Evolutionary conservation across 176 grass and related monocot species (phyloP), one percentile per base, ranked within the genome.

Genomic region (Rhynchospora tenuis): DNA sequence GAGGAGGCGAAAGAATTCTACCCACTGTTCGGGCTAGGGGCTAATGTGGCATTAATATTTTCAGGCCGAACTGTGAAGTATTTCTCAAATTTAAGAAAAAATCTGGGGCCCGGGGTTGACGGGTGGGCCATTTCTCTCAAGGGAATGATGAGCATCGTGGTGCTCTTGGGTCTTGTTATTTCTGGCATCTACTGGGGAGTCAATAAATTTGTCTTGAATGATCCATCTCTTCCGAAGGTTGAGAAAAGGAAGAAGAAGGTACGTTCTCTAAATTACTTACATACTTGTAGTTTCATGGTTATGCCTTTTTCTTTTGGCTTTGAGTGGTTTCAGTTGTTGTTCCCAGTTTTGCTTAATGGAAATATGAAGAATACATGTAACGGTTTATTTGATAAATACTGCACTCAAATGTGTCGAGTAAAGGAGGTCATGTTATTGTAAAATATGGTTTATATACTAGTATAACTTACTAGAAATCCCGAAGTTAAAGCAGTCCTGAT

Each of bases 1-100:
- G 96, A 92, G 86, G 96, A 99, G 84, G 96, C 96, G 23, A 99
- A 99, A 80, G 93, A 99, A 90, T 99, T 99, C 52, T 99, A 99
- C 81, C 96, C 96, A 2, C 71, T 98, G 15, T 98, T 98, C 12
- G 96, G 96, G 29, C 93, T 98, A 12, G 93, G 96, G 2, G 96
- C 96, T 59, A 98, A 98, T 50, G 84, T 98, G 65, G 96, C 96
- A 7, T 91, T 98, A 67, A 98, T 98, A 85, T 98, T 98, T 85
- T 98, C 96, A 0, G 96, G 96, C 2, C 91, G 96, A 72, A 98
- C 93, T 1, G 93, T 98, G 38, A 98, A 98, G 73, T 98, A 95
- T 59, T 98, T 98, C 83, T 98, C 93, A 74, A 95, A 98, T 81
- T 80, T 95, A 82, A 91, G 96, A 57, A 86, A 95, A 69, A 93